phyloP scores from a whole-genome alignment of 2,329 filamentous ascomycete genomes.

The Clarireedia hainanense region DNA sequence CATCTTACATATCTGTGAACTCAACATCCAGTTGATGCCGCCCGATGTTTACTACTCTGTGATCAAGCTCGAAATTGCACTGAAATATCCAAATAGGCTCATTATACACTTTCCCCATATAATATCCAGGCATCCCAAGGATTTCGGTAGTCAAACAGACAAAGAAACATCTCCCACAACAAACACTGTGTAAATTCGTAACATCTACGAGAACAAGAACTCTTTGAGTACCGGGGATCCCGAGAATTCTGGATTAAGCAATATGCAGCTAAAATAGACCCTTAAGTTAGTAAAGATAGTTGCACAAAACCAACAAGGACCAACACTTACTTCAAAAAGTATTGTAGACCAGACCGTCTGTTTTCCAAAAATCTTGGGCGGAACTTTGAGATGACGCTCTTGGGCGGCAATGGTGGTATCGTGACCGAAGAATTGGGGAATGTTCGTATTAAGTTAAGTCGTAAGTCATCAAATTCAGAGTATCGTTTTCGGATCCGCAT shows the following conservation, averaged over 20 bases:
- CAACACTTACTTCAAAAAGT: conserved; percentile 77
- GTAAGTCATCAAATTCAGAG: conserved; percentile 85
- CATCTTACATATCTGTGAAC: too few relatives aligned
- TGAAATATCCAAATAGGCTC: too few relatives aligned
- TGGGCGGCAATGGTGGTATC: conserved; percentile 85
- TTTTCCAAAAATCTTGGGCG: conserved; percentile 78
- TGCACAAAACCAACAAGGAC: not conserved
- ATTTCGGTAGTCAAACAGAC: not conserved
- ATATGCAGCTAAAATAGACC: conserved; percentile 58
- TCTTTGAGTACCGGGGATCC: conserved; percentile 86
- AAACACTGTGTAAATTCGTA: not conserved
- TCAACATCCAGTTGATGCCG: too few relatives aligned
- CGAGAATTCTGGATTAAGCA: conserved; percentile 90
- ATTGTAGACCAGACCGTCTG: conserved; percentile 72
- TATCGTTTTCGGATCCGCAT: conserved; percentile 68
- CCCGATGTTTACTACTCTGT: too few relatives aligned
- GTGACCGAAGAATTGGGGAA: conserved; percentile 80
- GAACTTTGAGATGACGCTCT: conserved; percentile 84
- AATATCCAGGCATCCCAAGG: not conserved
- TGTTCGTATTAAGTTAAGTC: conserved; percentile 62
- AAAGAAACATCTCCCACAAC: not conserved
- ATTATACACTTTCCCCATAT: too few relatives aligned
- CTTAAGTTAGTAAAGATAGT: conserved; percentile 2
- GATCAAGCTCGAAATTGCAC: too few relatives aligned
- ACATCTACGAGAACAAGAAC: conserved; percentile 48